phyloP scores from a whole-genome alignment of 371 early-diverging fungal species.

The Aphelidium insulamus region DNA sequence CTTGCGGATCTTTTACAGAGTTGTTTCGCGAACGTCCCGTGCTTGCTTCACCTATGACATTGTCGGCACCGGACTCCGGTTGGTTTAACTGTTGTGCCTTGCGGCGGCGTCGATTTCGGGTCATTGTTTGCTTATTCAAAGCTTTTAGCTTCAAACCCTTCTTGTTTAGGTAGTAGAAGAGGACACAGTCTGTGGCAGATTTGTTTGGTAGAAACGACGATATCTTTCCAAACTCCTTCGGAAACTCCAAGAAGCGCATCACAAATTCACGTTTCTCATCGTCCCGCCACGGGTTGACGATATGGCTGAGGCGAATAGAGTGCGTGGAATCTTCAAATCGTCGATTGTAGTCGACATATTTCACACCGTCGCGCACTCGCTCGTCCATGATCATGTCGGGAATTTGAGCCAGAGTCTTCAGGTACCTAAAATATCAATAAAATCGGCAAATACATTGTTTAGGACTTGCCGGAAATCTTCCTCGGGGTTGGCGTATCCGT shows the following conservation, averaged over 20 bases:
- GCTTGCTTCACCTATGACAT: too few relatives aligned
- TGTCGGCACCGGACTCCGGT: too few relatives aligned
- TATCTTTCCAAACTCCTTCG: constrained; percentile 79
- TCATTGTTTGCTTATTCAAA: constrained; percentile 10
- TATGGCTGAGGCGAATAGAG: constrained; percentile 8
- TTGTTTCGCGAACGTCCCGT: too few relatives aligned
- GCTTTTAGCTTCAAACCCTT: constrained; percentile 54
- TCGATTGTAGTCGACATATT: constrained; percentile 8
- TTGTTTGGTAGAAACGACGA: constrained; percentile 48
- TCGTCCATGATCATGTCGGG: constrained; percentile 16
- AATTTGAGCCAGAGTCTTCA: constrained; percentile 1
- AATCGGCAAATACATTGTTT: too few relatives aligned
- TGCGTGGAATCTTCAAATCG: constrained; percentile 13
- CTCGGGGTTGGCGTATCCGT: too few relatives aligned
- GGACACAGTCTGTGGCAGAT: constrained; percentile 57
- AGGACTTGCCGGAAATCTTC: too few relatives aligned
- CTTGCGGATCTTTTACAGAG: too few relatives aligned
- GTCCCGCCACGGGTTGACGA: constrained; percentile 36
- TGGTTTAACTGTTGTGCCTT: too few relatives aligned
- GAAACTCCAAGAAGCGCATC: constrained; percentile 46
- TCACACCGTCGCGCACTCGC: constrained; percentile 2
- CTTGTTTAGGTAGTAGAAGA: constrained; percentile 81
- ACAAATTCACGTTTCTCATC: constrained; percentile 56
- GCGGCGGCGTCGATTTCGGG: too few relatives aligned
- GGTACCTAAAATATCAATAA: too few relatives aligned